phyloP scores from a whole-genome alignment of 1,139 yeast genomes.

The Magnusiomyces fungicola region DNA sequence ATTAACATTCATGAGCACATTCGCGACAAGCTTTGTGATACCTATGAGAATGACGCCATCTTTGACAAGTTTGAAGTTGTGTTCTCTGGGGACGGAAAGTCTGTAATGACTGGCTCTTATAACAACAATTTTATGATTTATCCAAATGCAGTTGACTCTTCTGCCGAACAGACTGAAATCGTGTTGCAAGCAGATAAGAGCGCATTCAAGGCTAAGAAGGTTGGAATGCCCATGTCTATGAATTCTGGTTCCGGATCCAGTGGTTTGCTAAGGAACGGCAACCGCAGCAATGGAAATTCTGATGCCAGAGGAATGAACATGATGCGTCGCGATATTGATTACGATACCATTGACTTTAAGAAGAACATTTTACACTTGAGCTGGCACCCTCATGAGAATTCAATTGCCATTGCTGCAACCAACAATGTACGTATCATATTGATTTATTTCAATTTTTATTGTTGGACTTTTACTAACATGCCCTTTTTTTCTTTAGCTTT shows the following conservation, averaged over 20 bases:
- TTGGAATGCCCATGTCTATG: slow-evolving; percentile 34
- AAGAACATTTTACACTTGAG: slow-evolving; percentile 92
- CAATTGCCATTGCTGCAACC: slow-evolving; percentile 97
- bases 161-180: slow-evolving; percentile 61
- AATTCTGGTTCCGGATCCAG: slow-evolving; percentile 20
- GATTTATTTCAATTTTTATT: background rate
- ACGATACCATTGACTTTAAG: slow-evolving; percentile 86
- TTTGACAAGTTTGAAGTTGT: slow-evolving; percentile 98
- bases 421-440: slow-evolving; percentile 70
- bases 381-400: slow-evolving; percentile 97
- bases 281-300: slow-evolving; percentile 17
- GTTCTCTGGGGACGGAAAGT: slow-evolving; percentile 86
- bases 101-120: slow-evolving; percentile 95
- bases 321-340: slow-evolving; percentile 45
- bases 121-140: slow-evolving; percentile 95
- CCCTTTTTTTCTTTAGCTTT: slow-evolving; percentile 21
- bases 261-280: slow-evolving; percentile 14
- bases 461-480: slow-evolving; percentile 42
- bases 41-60: slow-evolving; percentile 96
- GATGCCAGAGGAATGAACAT: slow-evolving; percentile 26
- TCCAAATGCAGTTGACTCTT: slow-evolving; percentile 58
- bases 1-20: slow-evolving; percentile 94
- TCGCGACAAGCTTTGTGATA: slow-evolving; percentile 88
- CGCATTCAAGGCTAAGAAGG: slow-evolving; percentile 81
- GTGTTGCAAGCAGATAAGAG: slow-evolving; percentile 95